Base-by-base conservation (phyloP, 257 asterid species). In the Salvia splendens region DNA sequence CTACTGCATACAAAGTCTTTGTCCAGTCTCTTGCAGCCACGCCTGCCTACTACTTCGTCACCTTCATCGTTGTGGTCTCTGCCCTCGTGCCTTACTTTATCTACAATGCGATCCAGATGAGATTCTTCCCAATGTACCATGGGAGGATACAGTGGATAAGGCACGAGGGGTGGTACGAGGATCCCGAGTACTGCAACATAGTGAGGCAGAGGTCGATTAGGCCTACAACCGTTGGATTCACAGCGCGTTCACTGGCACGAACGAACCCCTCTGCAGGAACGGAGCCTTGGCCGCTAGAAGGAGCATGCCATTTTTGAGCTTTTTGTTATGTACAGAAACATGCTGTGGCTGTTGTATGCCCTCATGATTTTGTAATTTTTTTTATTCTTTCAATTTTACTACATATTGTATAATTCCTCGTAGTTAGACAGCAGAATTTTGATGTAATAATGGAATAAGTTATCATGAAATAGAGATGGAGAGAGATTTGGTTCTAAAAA, bases 101-200 rank as follows among this genome's bases (percentile, higher is more conserved):
- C 0, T 85, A 82, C 78, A 73, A 77, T 2, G 78, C 87, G 4
- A 67, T 85, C 49, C 83, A 81, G 59, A 87, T 76, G 83, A 72
- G 86, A 36, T 85, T 81, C 73, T 83, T 82, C 65, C 96, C 96
- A 0, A 77, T 83, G 96, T 91, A 89, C 76, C 98, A 95, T 5
- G 93, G 80, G 10, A 82, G 76, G 87, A 86, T 95, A 63, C 99
- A 95, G 64, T 95, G 98, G 99, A 84, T 89, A 42, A 81, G 98
- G 77, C 65, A 79, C 10, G 95, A 95, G 77, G 96, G 99, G 0
- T 72, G 71, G 51, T 11, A 73, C 0, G 96, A 89, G 53, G 98
- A 89, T 51, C 93, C 92, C 0, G 96, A 82, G 70, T 89, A 78
- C 61, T 86, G 95, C 65, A 75, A 80, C n/a, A 30, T 82, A 71